Base-by-base conservation (phyloP, 257 asterid species). In the Leptodermis oblonga region DNA sequence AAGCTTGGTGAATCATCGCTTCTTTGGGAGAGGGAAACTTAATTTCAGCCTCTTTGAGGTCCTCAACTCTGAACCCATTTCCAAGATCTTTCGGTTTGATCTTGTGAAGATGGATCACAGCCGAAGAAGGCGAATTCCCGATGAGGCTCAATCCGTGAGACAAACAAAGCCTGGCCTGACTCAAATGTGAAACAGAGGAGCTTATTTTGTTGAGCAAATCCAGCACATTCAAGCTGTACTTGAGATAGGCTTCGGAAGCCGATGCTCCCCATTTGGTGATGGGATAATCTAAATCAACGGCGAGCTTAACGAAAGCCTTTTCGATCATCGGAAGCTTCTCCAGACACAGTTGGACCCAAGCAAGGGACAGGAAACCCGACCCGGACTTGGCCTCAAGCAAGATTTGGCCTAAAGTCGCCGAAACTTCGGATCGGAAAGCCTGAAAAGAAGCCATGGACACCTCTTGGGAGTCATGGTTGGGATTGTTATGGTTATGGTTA, bases 271-370 rank as follows among this genome's bases (percentile, higher is more conserved):
- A 88, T 69, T 48, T 74, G 37, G 20, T 69, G 81, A 80, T 79
- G 17, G 92, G 96, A 55, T 80, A 73, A 76, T 88, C 92, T 45
- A 86, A 58, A 59, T 81, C 83, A 43, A 77, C 80, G 68, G 71
- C 86, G 65, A 88, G 70, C 61, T 77, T 74, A 0, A 88, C 80
- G 18, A 90, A 85, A 28, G 94, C 90, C 62, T 53, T 66, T 79
- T 79, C 74, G 41, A 71, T 68, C 55, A 77, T 1, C 42, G 73
- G 74, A 3, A 87, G 72, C 52, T 78, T 71, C 67, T 82, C 84
- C 25, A 88, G 76, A 61, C 84, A 85, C 9, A 69, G 76, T 8
- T 66, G 60, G 60, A 77, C 49, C 65, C 82, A 82, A 22, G 42
- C 26, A 53, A 79, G 58, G 5, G 92, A 81, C 68, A 62, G 34